These are phyloP conservation scores for Fimicolochytrium jonesii DNA, from an alignment of 192 early-diverging fungal genomes.

Conservation along the genomic window DNA sequence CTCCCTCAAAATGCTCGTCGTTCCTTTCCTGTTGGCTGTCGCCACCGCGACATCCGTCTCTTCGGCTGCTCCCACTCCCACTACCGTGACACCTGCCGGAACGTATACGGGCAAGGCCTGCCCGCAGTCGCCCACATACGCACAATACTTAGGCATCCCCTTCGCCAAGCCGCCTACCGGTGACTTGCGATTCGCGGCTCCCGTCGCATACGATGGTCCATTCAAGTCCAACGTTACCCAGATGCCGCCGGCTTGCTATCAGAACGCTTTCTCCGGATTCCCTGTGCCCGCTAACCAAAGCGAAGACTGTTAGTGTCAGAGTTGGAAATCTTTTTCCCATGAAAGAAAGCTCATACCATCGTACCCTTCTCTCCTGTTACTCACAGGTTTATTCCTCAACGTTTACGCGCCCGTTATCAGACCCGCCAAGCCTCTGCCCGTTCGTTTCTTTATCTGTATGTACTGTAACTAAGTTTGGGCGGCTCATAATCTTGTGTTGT, in stretches of 20 bases:
- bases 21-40: background rate
- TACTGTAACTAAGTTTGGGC: too few species aligned
- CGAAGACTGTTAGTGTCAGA: too few species aligned
- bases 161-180: background rate
- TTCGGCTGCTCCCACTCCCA: background rate
- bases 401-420: constrained; percentile 41
- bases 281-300: background rate
- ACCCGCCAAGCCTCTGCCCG: constrained; percentile 40
- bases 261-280: background rate
- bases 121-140: background rate
- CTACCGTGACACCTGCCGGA: background rate
- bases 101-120: background rate
- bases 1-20: background rate
- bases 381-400: constrained; percentile 50
- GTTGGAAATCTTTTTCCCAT: too few species aligned
- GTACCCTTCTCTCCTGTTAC: too few species aligned
- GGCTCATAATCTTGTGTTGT: too few species aligned
- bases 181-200: background rate
- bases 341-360: too few species aligned
- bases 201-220: background rate
- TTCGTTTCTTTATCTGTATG: constrained; percentile 59
- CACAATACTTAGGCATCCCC: constrained; percentile 2
- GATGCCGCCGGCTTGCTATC: background rate
- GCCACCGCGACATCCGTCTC: background rate
- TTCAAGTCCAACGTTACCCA: background rate